Base-by-base conservation (phyloP, 108 stramenopile species). In the Hondaea fermentalgiana region DNA sequence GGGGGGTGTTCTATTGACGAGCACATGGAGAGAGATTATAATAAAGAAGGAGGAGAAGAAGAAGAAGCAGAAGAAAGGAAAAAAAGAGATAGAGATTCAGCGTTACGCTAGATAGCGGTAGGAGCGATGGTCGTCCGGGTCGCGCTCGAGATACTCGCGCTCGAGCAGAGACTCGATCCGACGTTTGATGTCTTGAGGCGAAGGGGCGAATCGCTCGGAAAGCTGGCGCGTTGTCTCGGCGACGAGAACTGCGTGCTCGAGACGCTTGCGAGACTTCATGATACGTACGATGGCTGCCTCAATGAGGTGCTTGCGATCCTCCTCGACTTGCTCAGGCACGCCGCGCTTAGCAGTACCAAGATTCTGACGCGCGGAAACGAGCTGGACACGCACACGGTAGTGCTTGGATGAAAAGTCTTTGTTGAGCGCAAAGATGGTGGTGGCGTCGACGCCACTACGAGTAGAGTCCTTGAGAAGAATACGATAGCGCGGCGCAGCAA, bases 281-380 rank as follows among this genome's bases (percentile, higher is more conserved):
- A 98, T 97, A 71, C 98, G 93, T 4, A 99, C 98, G 72, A 98
- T 95, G 19, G 97, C 96, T 28, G 98, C 97, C 90, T 99, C 98
- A 44, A 97, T 95, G 59, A 96, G 92, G 90, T 98, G 97, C 49
- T 96, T 94, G n/a, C 89, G 89, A 55, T 64, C 87, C 45, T 87
- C 89, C 28, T 89, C 88, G 3, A 91, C 83, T 4, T 72, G 69
- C 60, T 83, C 83, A 44, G 91, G 89, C 17, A 91, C 47, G 42
- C 60, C 58, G 72, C 64, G 47, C 47, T 87, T 23, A 55, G 87
- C 88, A 6, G 64, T 44, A 87, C 88, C 58, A 90, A 88, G 25
- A 94, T 88, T 44, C 90, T 90, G 58, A 35, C 72, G 51, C 49
- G 93, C 92, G 58, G 95, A 92, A n/a, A 97, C 97, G 72, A 98